Percentiles rank a stretch among this genome's conserved stretches.
Conservation (phyloP, 768 basidiomycete species). For the Macrolepiota fuliginosa region DNA sequence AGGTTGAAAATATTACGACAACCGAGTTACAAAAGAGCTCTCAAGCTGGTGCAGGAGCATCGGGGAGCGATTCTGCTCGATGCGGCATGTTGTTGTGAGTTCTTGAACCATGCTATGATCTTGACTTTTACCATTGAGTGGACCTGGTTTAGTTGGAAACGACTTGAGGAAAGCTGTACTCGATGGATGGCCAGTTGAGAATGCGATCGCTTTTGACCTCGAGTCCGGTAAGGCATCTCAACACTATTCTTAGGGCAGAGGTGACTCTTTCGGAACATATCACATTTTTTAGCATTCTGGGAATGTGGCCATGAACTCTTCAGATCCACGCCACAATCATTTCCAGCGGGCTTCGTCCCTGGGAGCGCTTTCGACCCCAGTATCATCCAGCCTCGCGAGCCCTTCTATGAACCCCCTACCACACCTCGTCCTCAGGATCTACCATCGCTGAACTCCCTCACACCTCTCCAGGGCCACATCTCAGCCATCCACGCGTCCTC, state of each 20-base stretch:
- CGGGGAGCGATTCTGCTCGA: slow-evolving; percentile 35
- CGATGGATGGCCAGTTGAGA: slow-evolving; percentile 37
- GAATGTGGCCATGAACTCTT: slow-evolving; percentile 61
- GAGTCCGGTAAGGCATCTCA: slow-evolving; percentile 21
- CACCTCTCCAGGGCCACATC: slow-evolving; percentile 37
- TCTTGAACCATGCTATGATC: background rate
- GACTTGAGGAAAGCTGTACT: slow-evolving; percentile 34
- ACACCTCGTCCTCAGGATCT: background rate
- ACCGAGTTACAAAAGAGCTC: slow-evolving; percentile 29
- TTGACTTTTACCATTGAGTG: background rate
- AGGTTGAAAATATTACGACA: slow-evolving; percentile 31
- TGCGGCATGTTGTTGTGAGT: slow-evolving; percentile 41
- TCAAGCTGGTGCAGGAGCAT: slow-evolving; percentile 23
- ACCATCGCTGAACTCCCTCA: slow-evolving; percentile 20
- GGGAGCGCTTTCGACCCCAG: slow-evolving; percentile 52
- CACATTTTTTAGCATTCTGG: slow-evolving; percentile 48
- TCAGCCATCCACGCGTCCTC: slow-evolving; percentile 42
- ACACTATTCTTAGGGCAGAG: background rate
- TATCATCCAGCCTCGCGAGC: slow-evolving; percentile 33
- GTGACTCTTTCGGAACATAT: background rate
- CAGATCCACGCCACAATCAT: slow-evolving; percentile 45
- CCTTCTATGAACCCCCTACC: slow-evolving; percentile 18
- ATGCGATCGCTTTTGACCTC: slow-evolving; percentile 36
- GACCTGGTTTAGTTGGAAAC: slow-evolving; percentile 32
- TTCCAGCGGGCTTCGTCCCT: slow-evolving; percentile 51